Base-by-base conservation (phyloP, 257 asterid genomes). In the Verbena officinalis region DNA sequence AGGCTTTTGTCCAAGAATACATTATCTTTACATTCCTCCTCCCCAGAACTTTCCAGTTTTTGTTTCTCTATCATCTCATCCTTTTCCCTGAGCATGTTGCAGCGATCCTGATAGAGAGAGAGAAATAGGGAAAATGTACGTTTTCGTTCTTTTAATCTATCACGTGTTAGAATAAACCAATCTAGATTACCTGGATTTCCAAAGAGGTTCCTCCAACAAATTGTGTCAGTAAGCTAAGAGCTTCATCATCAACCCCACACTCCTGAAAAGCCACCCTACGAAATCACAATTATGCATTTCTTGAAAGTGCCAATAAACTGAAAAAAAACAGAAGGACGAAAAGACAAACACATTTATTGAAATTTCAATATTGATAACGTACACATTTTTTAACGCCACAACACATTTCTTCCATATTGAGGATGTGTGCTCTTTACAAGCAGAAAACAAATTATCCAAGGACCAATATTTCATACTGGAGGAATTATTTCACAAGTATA, bases 161-260 rank as follows among this genome's bases (percentile, higher is more conserved):
- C 15, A 62, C 55, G 22, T 49, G 54, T 59, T 56, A 49, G 49
- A 27, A 59, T 31, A 75, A 65, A 57, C 24, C 10, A 4, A 4
- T 36, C 8, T 36, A 71, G 34, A 56, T 68, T 81, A 88, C 99
- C 90, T 83, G 86, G 75, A 94, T 94, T 78, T 88, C 98, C 54
- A 60, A 64, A 69, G 77, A 49, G 79, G 93, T 77, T 50, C 97
- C 99, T 76, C 93, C 96, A 75, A 94, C 88, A 82, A 83, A 88
- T 65, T 82, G 86, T 53, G 80, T 77, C 82, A 94, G 73, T 74
- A 80, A 33, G 62, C 81, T 75, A 59, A 94, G 73, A 62, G 90
- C 89, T 66, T 86, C 96, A 56, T 68, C 80, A 38, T 65, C 70
- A 36, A 75, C 31, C 55, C 72, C 95, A 77, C 66, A 81, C 83